Conservation (phyloP, 2,329 filamentous ascomycete genomes). For the Trichoderma sp. region DNA sequence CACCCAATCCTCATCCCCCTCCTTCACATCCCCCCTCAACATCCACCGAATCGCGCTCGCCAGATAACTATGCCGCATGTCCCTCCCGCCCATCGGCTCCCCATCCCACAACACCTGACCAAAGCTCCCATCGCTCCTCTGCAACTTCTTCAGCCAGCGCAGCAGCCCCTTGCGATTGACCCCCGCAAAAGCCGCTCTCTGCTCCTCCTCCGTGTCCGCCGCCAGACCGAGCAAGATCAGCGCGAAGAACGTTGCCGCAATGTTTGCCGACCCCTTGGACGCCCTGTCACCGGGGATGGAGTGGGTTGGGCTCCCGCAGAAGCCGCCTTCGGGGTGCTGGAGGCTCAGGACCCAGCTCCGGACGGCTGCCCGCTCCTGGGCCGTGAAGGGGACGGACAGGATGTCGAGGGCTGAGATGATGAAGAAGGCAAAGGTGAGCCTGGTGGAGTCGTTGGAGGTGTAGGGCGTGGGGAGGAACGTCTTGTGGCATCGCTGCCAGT, state of each 20-base stretch:
- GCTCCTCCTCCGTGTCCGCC: constrained; percentile 45
- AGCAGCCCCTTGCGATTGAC: constrained; percentile 71
- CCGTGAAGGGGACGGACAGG: constrained; percentile 63
- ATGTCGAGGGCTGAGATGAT: constrained; percentile 83
- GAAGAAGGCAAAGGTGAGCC: constrained; percentile 88
- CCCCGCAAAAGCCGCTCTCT: constrained; percentile 55
- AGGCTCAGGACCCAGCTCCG: constrained; percentile 82
- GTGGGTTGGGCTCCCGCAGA: constrained; percentile 81
- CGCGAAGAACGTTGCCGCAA: constrained; percentile 89
- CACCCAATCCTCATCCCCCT: constrained; percentile 56
- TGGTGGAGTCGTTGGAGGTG: constrained; percentile 85
- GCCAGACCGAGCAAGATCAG: constrained; percentile 68
- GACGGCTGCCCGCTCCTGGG: constrained; percentile 49
- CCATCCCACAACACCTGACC: constrained; percentile 72
- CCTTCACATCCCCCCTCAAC: constrained; percentile 62
- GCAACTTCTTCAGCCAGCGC: constrained; percentile 72
- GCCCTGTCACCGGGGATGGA: constrained; percentile 45
- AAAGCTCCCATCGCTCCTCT: constrained; percentile 86
- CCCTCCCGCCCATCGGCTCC: constrained; percentile 72
- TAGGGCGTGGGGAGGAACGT: constrained; percentile 80
- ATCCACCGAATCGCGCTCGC: constrained; percentile 82
- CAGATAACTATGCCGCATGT: constrained; percentile 87
- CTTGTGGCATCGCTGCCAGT: constrained; percentile 88
- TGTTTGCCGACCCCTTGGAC: constrained; percentile 61
- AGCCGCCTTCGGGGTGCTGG: constrained; percentile 84